A percentile compares a stretch with the other conserved stretches of the same genome.
phyloP scores from a whole-genome alignment of 805 yeast species.

The Wickerhamomyces bisporus region DNA sequence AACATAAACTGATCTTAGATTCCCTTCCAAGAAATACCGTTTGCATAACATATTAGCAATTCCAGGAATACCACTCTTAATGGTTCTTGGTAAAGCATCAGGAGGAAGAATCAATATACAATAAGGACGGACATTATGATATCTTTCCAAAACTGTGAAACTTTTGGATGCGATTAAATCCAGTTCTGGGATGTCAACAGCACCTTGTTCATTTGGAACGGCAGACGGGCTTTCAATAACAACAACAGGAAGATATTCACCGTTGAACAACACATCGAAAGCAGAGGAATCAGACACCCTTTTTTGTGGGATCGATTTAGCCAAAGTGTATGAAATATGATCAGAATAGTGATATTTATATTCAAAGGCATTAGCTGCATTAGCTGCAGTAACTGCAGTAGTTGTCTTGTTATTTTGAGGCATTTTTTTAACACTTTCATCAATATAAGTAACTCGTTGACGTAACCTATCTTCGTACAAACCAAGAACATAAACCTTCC shows the following conservation, averaged over 20 bases:
- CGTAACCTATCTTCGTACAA: slow-evolving; percentile 87
- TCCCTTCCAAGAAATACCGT: slow-evolving; percentile 70
- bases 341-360: slow-evolving; percentile 76
- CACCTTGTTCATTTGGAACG: slow-evolving; percentile 22
- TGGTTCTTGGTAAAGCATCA: slow-evolving; percentile 77
- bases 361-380: slow-evolving; percentile 18
- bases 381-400: too few species aligned
- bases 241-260: slow-evolving; percentile 76
- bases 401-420: too few species aligned
- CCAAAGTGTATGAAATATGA: slow-evolving; percentile 80
- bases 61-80: slow-evolving; percentile 81
- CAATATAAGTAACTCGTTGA: slow-evolving; percentile 67
- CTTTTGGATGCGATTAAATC: slow-evolving; percentile 45
- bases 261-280: slow-evolving; percentile 72
- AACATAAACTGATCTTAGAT: slow-evolving; percentile 72
- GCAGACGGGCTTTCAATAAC: slow-evolving; percentile 72
- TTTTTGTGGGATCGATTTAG: slow-evolving; percentile 58
- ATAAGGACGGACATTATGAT: slow-evolving; percentile 72
- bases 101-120: slow-evolving; percentile 79
- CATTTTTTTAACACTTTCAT: slow-evolving; percentile 31
- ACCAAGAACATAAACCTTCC: slow-evolving; percentile 84
- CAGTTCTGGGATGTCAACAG: slow-evolving; percentile 34
- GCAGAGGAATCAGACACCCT: slow-evolving; percentile 87
- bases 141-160: slow-evolving; percentile 41
- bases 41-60: slow-evolving; percentile 88